Conservation (phyloP, 2,329 filamentous ascomycete species). For the Alternaria incomplexa region DNA sequence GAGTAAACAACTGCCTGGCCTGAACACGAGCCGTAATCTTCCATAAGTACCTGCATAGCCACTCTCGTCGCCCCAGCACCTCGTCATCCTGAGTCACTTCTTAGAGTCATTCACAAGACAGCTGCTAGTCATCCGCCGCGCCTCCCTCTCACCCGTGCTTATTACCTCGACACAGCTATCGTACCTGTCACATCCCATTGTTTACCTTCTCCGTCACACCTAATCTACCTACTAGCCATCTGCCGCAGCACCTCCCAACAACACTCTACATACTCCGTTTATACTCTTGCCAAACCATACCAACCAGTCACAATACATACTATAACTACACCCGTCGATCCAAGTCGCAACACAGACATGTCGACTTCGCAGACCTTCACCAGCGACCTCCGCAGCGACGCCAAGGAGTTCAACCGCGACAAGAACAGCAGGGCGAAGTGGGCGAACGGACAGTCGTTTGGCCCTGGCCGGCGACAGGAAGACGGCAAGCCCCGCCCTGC, state of each 20-base stretch:
- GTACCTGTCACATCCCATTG: slow-evolving; percentile 11
- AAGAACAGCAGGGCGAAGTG: slow-evolving; percentile 59
- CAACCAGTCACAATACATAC: neutral
- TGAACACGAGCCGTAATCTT: slow-evolving; percentile 22
- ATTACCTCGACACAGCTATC: slow-evolving; percentile 28
- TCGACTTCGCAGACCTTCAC: slow-evolving; percentile 56
- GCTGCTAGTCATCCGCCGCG: slow-evolving; percentile 37
- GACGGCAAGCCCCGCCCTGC: slow-evolving; percentile 46
- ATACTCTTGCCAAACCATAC: neutral
- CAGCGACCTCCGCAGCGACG: slow-evolving; percentile 61
- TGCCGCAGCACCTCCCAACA: slow-evolving; percentile 1
- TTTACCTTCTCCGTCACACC: slow-evolving; percentile 16
- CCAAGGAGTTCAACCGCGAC: slow-evolving; percentile 60
- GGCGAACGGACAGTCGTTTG: slow-evolving; percentile 53
- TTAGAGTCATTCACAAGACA: slow-evolving; percentile 45
- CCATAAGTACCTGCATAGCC: slow-evolving; percentile 36
- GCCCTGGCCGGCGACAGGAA: slow-evolving; percentile 46
- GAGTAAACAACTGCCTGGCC: slow-evolving; percentile 24
- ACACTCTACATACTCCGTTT: neutral
- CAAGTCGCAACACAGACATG: slow-evolving; percentile 41
- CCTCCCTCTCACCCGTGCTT: slow-evolving; percentile 32
- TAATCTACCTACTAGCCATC: slow-evolving; percentile 23
- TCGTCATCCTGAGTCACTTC: slow-evolving; percentile 40
- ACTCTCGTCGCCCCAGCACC: slow-evolving; percentile 27
- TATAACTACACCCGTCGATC: slow-evolving; percentile 3